Percentiles rank a stretch among this genome's conserved stretches.
Evolutionary conservation across 352 stramenopile genomes (phyloP).

Genomic region (Phytophthora capsici): DNA sequence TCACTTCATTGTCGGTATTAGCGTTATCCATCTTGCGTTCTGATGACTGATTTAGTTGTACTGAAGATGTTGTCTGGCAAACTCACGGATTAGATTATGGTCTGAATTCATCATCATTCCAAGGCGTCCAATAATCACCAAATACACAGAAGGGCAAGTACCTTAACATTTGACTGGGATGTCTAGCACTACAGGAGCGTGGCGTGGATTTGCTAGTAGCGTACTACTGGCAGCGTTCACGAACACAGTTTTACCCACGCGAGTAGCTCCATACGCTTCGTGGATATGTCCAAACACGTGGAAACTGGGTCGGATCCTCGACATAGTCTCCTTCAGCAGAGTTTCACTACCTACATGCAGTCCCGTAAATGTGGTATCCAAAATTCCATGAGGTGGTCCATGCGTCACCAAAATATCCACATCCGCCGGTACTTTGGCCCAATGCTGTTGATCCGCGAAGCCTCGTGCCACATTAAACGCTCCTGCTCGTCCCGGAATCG

Average conservation of each 20-base stretch:
- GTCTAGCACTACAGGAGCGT: conserved; percentile 81
- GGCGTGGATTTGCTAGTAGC: conserved; percentile 57
- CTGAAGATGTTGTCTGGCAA: too few species aligned
- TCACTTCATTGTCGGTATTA: background rate
- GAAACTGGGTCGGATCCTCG: conserved; percentile 78
- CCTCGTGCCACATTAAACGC: conserved; percentile 78
- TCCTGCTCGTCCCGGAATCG: conserved; percentile 68
- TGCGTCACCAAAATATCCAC: conserved; percentile 92
- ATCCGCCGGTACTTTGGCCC: conserved; percentile 70
- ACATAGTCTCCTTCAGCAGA: conserved; percentile 83
- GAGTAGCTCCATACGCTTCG: conserved; percentile 83
- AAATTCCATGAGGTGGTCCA: conserved; percentile 84
- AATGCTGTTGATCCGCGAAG: conserved; percentile 70
- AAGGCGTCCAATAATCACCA: conserved; percentile 1
- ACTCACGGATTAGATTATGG: background rate
- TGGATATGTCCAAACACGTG: conserved; percentile 95
- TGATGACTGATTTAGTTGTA: too few species aligned
- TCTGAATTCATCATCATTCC: background rate
- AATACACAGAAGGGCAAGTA: conserved; percentile 27
- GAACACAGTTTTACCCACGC: conserved; percentile 82
- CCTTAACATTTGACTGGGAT: conserved; percentile 63
- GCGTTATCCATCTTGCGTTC: conserved; percentile 13
- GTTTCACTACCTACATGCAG: conserved; percentile 80
- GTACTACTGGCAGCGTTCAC: conserved; percentile 90
- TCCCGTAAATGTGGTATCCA: conserved; percentile 75